Evolutionary conservation across 345 rosid genomes (phyloP).

Genomic region (Fremontodendron californicum): DNA sequence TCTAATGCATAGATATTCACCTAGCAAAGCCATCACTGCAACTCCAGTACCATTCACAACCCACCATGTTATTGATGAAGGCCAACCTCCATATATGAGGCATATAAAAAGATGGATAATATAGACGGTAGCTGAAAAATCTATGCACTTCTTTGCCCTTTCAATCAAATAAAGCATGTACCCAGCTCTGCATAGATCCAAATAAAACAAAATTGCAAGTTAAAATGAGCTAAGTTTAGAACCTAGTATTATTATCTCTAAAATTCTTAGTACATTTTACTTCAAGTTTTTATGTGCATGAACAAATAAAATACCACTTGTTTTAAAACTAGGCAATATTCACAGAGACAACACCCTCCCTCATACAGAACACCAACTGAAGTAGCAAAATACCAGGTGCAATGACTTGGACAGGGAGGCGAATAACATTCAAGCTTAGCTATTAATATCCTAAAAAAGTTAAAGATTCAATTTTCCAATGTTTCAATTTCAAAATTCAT

Average conservation of each 20-base stretch:
- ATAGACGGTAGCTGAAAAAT: slow-evolving; percentile 85
- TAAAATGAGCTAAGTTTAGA: neutral
- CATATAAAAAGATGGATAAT: slow-evolving; percentile 77
- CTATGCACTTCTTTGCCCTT: slow-evolving; percentile 85
- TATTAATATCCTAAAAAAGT: neutral
- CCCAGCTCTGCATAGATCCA: slow-evolving; percentile 58
- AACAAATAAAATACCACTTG: neutral
- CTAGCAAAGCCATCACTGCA: slow-evolving; percentile 73
- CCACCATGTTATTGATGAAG: slow-evolving; percentile 95
- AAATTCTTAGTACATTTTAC: neutral
- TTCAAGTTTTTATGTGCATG: neutral
- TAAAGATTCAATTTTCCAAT: neutral
- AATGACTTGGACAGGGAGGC: neutral
- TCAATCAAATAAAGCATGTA: slow-evolving; percentile 81
- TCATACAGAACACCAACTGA: neutral
- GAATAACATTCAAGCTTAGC: neutral
- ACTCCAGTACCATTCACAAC: slow-evolving; percentile 74
- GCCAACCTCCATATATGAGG: slow-evolving; percentile 93
- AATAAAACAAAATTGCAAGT: neutral
- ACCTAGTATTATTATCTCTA: neutral
- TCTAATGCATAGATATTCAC: slow-evolving; percentile 78
- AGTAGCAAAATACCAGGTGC: neutral
- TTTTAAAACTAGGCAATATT: neutral
- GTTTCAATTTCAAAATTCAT: neutral
- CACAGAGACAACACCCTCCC: neutral